Percentiles rank a stretch among this genome's conserved stretches.
Conservation (phyloP, 1,139 yeast genomes). For the Nematodospora anomalae region DNA sequence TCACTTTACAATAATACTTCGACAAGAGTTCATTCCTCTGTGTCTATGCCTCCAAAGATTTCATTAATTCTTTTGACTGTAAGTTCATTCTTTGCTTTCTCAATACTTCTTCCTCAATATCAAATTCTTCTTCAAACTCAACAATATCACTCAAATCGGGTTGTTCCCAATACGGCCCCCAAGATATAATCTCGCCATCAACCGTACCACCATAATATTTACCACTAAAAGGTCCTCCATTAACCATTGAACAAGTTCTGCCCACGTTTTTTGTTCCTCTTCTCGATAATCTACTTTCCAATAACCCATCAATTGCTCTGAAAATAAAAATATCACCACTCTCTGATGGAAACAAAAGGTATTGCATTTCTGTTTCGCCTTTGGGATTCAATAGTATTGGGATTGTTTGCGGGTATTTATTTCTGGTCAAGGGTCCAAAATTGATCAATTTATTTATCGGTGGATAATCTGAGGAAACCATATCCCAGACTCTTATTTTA, state of each 20-base stretch:
- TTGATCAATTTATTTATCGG: conserved; percentile 64
- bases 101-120: conserved; percentile 10
- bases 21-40: conserved; percentile 1
- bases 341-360: conserved; percentile 72
- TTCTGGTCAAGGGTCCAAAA: conserved; percentile 77
- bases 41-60: conserved; percentile 3
- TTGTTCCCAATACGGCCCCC: conserved; percentile 44
- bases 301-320: conserved; percentile 62
- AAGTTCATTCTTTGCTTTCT: conserved; percentile 9
- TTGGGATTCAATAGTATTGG: conserved; percentile 47
- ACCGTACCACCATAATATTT: conserved; percentile 54
- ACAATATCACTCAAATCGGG: conserved; percentile 18
- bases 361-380: conserved; percentile 52
- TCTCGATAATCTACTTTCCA: conserved; percentile 51
- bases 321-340: conserved; percentile 73
- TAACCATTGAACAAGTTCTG: conserved; percentile 52
- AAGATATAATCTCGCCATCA: conserved; percentile 56
- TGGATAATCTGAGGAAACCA: conserved; percentile 45
- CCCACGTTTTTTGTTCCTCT: conserved; percentile 32
- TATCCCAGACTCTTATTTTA: conserved; percentile 73
- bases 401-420: conserved; percentile 53
- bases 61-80: conserved; percentile 11
- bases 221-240: conserved; percentile 45
- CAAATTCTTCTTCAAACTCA: conserved; percentile 11
- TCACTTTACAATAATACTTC: no score